phyloP scores from a whole-genome alignment of 1,139 yeast genomes.

The Pichia sp. region DNA sequence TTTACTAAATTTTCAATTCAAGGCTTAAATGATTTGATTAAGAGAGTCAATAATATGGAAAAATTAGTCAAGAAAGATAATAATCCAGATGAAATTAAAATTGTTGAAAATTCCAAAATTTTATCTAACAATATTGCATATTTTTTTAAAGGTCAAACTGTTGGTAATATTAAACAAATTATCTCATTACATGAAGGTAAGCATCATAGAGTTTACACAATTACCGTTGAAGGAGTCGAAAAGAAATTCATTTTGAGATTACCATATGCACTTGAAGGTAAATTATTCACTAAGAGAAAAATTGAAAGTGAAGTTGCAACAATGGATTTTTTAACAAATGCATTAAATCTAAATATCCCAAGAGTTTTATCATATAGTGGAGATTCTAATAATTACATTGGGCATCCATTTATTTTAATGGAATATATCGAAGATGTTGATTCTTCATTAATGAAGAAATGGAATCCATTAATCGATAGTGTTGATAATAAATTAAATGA shows the following conservation, averaged over 20 bases:
- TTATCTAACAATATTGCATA: conserved; percentile 18
- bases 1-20: conserved; percentile 77
- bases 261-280: conserved; percentile 71
- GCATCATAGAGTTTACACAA: conserved; percentile 78
- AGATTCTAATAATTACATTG: conserved; percentile 53
- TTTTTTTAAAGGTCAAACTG: conserved; percentile 15
- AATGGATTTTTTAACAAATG: conserved; percentile 63
- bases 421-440: conserved; percentile 62
- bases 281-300: conserved; percentile 55
- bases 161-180: conserved; percentile 52
- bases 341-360: conserved; percentile 57
- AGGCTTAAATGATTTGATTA: conserved; percentile 46
- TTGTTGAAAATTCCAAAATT: conserved; percentile 13
- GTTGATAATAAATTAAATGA: conserved; percentile 31
- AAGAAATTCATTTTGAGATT: conserved; percentile 70
- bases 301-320: conserved; percentile 92
- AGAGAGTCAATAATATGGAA: conserved; percentile 7
- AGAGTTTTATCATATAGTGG: conserved; percentile 68
- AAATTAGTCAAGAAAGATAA: conserved; percentile 7
- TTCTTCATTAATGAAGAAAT: conserved; percentile 72
- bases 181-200: conserved; percentile 89
- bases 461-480: conserved; percentile 74
- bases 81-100: conserved; percentile 22
- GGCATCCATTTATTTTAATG: conserved; percentile 71
- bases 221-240: conserved; percentile 32